These are phyloP conservation scores for Mucor circinelloides DNA, from an alignment of 371 early-diverging fungal genomes.

Conservation along the genomic window DNA sequence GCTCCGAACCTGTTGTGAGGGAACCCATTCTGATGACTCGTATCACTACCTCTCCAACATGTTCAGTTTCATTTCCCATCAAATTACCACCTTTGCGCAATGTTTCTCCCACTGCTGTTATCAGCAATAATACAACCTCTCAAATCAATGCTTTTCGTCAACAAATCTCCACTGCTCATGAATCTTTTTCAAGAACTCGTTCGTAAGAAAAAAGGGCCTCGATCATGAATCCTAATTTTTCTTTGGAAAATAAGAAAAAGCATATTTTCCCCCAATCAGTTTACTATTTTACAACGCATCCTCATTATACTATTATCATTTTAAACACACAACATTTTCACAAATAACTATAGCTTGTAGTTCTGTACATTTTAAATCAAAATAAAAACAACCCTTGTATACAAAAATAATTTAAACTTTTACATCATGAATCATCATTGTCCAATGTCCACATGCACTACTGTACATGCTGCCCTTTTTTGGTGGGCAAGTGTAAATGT, in stretches of 20 bases:
- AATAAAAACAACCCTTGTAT: slow-evolving; percentile 1
- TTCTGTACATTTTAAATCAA: not conserved
- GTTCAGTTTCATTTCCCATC: slow-evolving; percentile 4
- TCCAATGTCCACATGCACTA: not conserved
- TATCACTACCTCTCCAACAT: slow-evolving; percentile 5
- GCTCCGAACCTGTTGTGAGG: slow-evolving; percentile 59
- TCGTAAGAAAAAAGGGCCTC: not conserved
- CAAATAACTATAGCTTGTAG: not conserved
- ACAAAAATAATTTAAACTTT: not conserved
- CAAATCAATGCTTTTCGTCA: slow-evolving; percentile 25
- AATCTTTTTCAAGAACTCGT: slow-evolving; percentile 22
- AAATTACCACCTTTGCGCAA: slow-evolving; percentile 13
- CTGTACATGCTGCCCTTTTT: not conserved
- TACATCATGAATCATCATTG: not conserved
- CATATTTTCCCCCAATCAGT: not conserved
- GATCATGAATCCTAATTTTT: not conserved
- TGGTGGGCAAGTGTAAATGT: not conserved
- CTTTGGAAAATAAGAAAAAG: not conserved
- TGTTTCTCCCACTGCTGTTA: not conserved
- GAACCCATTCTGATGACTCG: slow-evolving; percentile 31
- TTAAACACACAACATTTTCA: not conserved
- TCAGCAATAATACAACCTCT: slow-evolving; percentile 1
- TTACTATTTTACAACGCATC: not conserved
- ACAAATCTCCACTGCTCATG: slow-evolving; percentile 9
- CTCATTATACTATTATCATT: slow-evolving; percentile 1